Evolutionary conservation across 1,284 basidiomycete species (phyloP).

Genomic region (Cystobasidium sp.): DNA sequence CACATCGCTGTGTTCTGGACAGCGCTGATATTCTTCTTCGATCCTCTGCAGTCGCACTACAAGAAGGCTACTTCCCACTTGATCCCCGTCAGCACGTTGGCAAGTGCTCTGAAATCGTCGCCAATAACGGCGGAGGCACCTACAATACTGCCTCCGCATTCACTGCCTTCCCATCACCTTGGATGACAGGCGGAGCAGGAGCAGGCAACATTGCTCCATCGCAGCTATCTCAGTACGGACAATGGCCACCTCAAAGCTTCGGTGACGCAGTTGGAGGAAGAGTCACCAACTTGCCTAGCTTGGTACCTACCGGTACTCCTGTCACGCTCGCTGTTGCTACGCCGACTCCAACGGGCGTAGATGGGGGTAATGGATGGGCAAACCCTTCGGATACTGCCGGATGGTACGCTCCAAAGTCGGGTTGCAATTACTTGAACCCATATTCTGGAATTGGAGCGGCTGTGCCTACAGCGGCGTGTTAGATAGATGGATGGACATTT

Average conservation of each 20-base stretch:
- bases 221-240: constrained; percentile 42
- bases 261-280: constrained; percentile 51
- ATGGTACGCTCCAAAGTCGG: constrained; percentile 64
- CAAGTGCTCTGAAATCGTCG: constrained; percentile 67
- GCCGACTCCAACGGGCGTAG: constrained; percentile 64
- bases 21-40: neutral
- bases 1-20: neutral
- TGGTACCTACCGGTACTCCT: constrained; percentile 61
- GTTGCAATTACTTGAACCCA: constrained; percentile 60
- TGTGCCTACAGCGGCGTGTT: constrained; percentile 18
- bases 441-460: constrained; percentile 21
- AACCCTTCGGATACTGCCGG: constrained; percentile 68
- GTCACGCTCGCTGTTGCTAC: constrained; percentile 57
- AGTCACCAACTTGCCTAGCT: constrained; percentile 60
- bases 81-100: constrained; percentile 70
- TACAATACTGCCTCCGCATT: constrained; percentile 26
- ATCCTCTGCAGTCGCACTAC: constrained; percentile 66
- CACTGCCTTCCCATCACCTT: constrained; percentile 65
- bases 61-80: constrained; percentile 76
- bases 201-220: constrained; percentile 56
- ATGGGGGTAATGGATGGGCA: constrained; percentile 73
- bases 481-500: neutral
- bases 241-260: constrained; percentile 47
- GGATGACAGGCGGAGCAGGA: constrained; percentile 75
- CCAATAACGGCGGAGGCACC: constrained; percentile 55